Evolutionary conservation across 371 early-diverging fungal species (phyloP).

Genomic region (Mucor lusitanicus): DNA sequence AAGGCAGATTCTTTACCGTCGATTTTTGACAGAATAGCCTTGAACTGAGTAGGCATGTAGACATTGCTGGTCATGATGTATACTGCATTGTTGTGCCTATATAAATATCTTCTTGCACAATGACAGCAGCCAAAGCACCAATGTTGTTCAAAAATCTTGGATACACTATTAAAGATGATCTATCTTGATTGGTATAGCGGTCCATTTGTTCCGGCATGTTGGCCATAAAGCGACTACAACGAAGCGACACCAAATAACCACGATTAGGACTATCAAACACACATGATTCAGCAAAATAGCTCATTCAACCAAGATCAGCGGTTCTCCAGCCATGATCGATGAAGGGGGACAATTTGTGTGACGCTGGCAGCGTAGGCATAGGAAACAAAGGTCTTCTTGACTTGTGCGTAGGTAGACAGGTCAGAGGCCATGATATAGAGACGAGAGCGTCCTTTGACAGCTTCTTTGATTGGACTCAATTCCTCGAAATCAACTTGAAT

Average conservation of each 20-base stretch:
- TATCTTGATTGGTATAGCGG: not conserved
- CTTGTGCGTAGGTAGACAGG: not conserved
- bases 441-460: slow-evolving; percentile 28
- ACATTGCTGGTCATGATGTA: slow-evolving; percentile 15
- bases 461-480: slow-evolving; percentile 18
- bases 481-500: slow-evolving; percentile 34
- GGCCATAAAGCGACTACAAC: slow-evolving; percentile 36
- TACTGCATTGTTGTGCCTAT: slow-evolving; percentile 18
- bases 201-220: slow-evolving; percentile 12
- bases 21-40: slow-evolving; percentile 7
- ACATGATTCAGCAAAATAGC: slow-evolving; percentile 23
- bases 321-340: slow-evolving; percentile 25
- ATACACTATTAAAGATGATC: slow-evolving; percentile 6
- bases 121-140: slow-evolving; percentile 22
- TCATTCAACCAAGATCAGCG: slow-evolving; percentile 6
- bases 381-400: slow-evolving; percentile 15
- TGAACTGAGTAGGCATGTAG: not conserved
- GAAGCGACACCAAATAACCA: slow-evolving; percentile 27
- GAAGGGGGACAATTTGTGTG: slow-evolving; percentile 27
- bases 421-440: slow-evolving; percentile 25
- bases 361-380: slow-evolving; percentile 32
- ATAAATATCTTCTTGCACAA: slow-evolving; percentile 16
- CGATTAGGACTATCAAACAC: slow-evolving; percentile 25
- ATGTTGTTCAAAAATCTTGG: slow-evolving; percentile 6
- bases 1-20: slow-evolving; percentile 12